These are phyloP conservation scores for Isochrysis galbana DNA, from an alignment of 78 protist genomes.

Conservation along the genomic window DNA sequence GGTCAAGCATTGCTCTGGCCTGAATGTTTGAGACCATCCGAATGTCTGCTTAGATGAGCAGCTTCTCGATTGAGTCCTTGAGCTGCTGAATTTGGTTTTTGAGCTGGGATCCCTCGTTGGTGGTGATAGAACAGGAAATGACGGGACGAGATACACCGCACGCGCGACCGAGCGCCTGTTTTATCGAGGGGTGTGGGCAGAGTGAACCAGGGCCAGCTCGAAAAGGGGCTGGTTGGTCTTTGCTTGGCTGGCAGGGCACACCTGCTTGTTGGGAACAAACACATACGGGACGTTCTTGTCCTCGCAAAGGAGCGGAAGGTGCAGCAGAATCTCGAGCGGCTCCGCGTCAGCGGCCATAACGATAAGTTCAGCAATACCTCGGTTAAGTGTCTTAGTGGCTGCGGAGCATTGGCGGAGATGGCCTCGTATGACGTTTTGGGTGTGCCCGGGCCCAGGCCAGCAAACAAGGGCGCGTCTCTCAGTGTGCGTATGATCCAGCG, in stretches of 20 bases:
- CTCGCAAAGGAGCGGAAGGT: conserved; percentile 98
- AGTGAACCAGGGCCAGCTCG: background rate
- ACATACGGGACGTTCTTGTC: conserved; percentile 99
- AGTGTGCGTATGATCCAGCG: no score
- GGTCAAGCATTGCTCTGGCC: no score
- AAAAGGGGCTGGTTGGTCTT: no score
- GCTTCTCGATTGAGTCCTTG: conserved; percentile 83
- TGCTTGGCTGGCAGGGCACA: no score
- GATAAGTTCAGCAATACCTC: conserved; percentile 91
- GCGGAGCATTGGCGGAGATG: no score
- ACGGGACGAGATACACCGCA: conserved; percentile 90
- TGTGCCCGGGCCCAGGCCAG: no score
- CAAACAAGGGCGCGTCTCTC: no score
- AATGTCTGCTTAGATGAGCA: conserved; percentile 69
- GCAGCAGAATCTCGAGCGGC: conserved; percentile 98
- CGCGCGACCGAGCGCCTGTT: conserved; percentile 94
- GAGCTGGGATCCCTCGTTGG: conserved; percentile 86
- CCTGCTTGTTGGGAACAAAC: conserved; percentile 87
- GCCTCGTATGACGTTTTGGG: background rate
- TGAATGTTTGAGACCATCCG: no score
- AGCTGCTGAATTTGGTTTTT: conserved; percentile 72
- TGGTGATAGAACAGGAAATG: conserved; percentile 85
- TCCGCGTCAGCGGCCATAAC: conserved; percentile 96
- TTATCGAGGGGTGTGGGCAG: background rate
- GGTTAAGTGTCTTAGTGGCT: conserved; percentile 97